Evolutionary conservation across 2,329 filamentous ascomycete species (phyloP).

Genomic region (Ascochyta pisi): DNA sequence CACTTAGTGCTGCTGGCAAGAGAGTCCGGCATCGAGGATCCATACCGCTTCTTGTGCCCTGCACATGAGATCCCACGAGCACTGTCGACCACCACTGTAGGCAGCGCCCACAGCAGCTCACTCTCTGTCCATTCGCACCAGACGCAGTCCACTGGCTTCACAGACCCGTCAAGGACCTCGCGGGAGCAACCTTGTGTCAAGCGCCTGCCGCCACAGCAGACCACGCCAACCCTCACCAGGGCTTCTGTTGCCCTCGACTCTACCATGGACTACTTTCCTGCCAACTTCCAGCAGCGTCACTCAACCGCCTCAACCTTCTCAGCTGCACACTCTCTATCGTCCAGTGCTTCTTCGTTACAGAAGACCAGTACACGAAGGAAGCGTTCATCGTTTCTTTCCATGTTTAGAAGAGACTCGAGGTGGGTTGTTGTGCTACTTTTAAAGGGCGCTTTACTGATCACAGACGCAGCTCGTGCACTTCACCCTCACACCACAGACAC

Average conservation of each 20-base stretch:
- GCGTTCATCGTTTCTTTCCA: constrained; percentile 38
- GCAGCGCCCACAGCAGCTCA: constrained; percentile 43
- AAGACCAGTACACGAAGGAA: constrained; percentile 32
- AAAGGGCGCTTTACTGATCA: constrained; percentile 21
- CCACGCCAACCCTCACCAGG: constrained; percentile 24
- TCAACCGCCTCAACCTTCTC: constrained; percentile 33
- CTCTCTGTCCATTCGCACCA: constrained; percentile 45
- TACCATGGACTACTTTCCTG: constrained; percentile 24
- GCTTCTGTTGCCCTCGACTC: constrained; percentile 29
- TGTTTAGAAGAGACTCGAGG: constrained; percentile 44
- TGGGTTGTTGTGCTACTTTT: constrained; percentile 16
- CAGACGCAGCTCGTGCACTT: constrained; percentile 32
- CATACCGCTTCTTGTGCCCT: constrained; percentile 40
- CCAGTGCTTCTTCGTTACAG: constrained; percentile 30
- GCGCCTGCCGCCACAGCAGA: constrained; percentile 29
- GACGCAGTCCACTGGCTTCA: constrained; percentile 45
- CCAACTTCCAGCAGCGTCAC: constrained; percentile 26
- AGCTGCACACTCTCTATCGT: constrained; percentile 28
- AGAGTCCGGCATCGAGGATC: constrained; percentile 43
- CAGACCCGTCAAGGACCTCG: constrained; percentile 43
- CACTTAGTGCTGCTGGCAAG: constrained; percentile 36
- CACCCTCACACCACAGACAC: constrained; percentile 33
- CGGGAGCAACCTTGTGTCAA: constrained; percentile 32
- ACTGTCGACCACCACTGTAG: constrained; percentile 40
- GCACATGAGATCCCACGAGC: constrained; percentile 34